A percentile compares a stretch with the other conserved stretches of the same genome.
Conservation (phyloP, 345 rosid genomes). For the Nephelium lappaceum region DNA sequence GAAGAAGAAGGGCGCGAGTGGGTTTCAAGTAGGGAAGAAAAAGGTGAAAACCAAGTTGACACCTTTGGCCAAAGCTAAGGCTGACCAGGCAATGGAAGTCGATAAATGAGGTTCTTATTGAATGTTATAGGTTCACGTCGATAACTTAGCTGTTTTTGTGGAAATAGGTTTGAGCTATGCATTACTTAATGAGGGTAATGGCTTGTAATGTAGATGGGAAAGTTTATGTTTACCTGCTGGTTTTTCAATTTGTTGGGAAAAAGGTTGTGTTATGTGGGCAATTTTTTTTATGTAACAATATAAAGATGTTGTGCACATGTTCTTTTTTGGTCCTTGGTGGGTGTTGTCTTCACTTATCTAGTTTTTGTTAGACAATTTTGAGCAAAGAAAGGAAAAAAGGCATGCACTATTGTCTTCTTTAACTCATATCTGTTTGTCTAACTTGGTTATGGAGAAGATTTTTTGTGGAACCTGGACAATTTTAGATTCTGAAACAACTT, state of each 20-base stretch:
- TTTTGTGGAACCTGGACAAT: conserved; percentile 1
- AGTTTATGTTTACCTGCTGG: background rate
- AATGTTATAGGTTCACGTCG: background rate
- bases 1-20: conserved; percentile 61
- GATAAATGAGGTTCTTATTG: conserved; percentile 51
- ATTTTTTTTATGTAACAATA: background rate
- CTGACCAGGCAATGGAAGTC: conserved; percentile 93
- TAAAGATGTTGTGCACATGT: background rate
- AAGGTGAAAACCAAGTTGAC: conserved; percentile 84
- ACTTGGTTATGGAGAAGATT: conserved; percentile 8
- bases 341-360: background rate
- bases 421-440: background rate
- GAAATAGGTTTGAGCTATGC: conserved; percentile 15
- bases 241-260: background rate
- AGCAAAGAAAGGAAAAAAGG: background rate
- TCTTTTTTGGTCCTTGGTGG: background rate
- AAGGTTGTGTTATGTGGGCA: background rate
- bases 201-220: conserved; percentile 22
- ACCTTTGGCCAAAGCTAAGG: conserved; percentile 82
- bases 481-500: background rate
- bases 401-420: background rate
- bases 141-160: background rate
- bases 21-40: conserved; percentile 87
- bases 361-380: background rate
- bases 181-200: background rate